Base-by-base conservation (phyloP, 495 filamentous ascomycete species). In the Umbilicaria muhlenbergii region DNA sequence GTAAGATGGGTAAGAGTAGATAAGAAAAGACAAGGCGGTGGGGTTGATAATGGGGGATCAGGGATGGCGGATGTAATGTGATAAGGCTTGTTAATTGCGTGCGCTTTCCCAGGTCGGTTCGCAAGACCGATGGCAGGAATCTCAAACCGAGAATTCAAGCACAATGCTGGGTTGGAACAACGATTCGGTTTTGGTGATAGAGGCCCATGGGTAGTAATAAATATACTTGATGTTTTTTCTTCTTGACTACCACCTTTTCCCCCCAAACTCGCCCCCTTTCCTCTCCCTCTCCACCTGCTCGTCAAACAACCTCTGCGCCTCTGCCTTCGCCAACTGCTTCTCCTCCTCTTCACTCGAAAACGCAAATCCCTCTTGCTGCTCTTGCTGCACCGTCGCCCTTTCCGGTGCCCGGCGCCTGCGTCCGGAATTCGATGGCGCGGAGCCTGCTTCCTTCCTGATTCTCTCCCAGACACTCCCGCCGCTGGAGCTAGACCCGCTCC, bases 221-320 rank as follows among this genome's bases (percentile, higher is more conserved):
- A n/a, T n/a, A n/a, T n/a, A n/a, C n/a, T n/a, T n/a, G n/a, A n/a
- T n/a, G n/a, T n/a, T n/a, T n/a, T n/a, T n/a, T n/a, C n/a, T 21
- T 28, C 8, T 28, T 1, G 8, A 28, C 8, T 10, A 28, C 24
- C 24, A 28, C 8, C 24, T 28, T 28, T 28, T 41, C 31, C 39
- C 47, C 12, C 38, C 18, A n/a, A 52, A 52, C 14, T 43, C 43
- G 5, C 36, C 56, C 5, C 64, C 67, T 17, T 43, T 54, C 41
- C 67, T 41, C 43, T 75, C 71, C 44, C 54, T 53, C 49, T 74
- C 71, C 17, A 75, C 51, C 18, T 58, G 49, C 28, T 57, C 62
- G 51, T 75, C 71, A 53, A 75, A 74, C 32, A 71, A 65, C 41
- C 66, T 62, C 56, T 75, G 71, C 42, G 69, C 68, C 49, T 73